Evolutionary conservation across 1,284 basidiomycete species (phyloP), one percentile per base, ranked within the genome.

Genomic region (Marasmius fiardii): DNA sequence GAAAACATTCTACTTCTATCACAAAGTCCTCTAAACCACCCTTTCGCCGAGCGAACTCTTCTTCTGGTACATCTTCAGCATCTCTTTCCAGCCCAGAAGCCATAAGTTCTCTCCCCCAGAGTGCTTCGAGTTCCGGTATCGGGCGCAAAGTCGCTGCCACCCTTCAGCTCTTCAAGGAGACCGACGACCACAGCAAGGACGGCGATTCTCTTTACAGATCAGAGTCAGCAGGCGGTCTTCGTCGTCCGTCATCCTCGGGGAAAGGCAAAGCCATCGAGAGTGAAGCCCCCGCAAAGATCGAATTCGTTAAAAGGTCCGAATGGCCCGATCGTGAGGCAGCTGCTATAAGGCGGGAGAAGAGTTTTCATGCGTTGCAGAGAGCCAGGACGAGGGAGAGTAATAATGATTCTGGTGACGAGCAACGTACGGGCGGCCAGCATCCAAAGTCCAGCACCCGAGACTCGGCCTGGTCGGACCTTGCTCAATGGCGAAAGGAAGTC

Each of bases 141-240:
- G 85, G 88, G 33, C 82, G 89, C 61, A 92, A 92, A 68, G 88
- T 92, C 43, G 90, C 90, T 1, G 88, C 85, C 4, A 84, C 85
- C 8, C 75, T 92, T 10, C 85, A 90, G 63, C 76, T 92, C 5
- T 92, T 92, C 75, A 90, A 87, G 64, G 87, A 90, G 71, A 86
- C 78, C 23, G 71, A 73, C 26, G 70, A 75, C 31, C 67, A 74
- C 4, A 73, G 76, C 26, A 60, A 67, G 26, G 59, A 68, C 18
- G 56, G 54, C n/a, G 72, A 70, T 55, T 65, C 73, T 24, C 67
- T 68, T 41, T 64, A 61, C 49, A 65, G 66, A 48, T 62, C 62
- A 21, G 72, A 74, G 44, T 56, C 66, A 8, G 53, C 65, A 18
- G 61, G 67, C 11, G 61, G 65, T 14, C 52, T 51, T 24, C 67